Evolutionary conservation across 306 rosid species (phyloP).

Genomic region (Medicago lupulina): DNA sequence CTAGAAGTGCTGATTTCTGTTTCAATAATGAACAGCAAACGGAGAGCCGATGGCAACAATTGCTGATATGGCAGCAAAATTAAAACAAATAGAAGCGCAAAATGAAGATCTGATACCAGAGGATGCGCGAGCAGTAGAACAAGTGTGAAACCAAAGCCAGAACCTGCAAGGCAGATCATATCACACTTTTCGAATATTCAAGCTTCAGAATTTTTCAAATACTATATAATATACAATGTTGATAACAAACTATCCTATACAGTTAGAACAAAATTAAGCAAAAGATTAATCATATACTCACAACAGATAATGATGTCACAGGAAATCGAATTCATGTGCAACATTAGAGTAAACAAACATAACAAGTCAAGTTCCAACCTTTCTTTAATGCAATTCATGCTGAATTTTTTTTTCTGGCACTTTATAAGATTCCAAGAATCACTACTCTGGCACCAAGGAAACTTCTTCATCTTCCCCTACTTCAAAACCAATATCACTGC

Average conservation of each 20-base stretch:
- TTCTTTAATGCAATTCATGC: conserved; percentile 86
- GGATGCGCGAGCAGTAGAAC: no score
- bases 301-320: conserved; percentile 4
- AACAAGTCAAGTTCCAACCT: conserved; percentile 56
- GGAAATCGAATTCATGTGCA: conserved; percentile 7
- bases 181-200: conserved; percentile 7
- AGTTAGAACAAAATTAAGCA: conserved; percentile 32
- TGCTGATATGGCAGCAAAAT: no score
- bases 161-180: conserved; percentile 9
- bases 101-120: no score
- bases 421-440: conserved; percentile 66
- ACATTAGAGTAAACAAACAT: not conserved
- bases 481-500: conserved; percentile 50
- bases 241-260: not conserved
- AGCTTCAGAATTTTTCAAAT: conserved; percentile 27
- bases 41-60: no score
- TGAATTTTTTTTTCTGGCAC: conserved; percentile 80
- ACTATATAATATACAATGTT: not conserved
- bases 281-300: conserved; percentile 32
- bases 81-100: no score
- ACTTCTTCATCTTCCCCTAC: conserved; percentile 69
- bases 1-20: no score
- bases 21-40: no score
- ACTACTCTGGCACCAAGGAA: conserved; percentile 87
- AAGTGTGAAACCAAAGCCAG: no score